Evolutionary conservation across 1,284 basidiomycete species (phyloP), one percentile per base, ranked within the genome.

Genomic region (Chalciporus sp.): DNA sequence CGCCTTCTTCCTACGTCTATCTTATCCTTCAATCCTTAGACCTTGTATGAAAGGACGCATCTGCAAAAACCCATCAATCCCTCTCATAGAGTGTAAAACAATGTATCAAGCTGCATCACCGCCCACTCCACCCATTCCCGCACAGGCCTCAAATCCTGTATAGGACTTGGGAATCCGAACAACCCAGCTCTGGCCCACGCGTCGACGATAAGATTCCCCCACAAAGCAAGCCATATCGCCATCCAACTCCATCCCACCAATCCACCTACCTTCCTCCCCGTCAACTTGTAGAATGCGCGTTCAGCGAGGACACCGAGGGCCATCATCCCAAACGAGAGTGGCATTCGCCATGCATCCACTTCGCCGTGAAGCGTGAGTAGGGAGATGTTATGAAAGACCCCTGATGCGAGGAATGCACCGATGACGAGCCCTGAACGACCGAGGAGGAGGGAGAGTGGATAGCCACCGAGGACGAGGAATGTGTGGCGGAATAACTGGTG

Each of bases 371-470:
- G 76, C 0, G 79, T 77, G 74, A 80, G 78, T 42, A 83, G 56
- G 11, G 76, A 77, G 23, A 77, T 53, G 57, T 81, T 70, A 57
- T 88, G 85, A 27, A 84, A 59, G 0, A 82, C 42, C 1, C 75
- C 84, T 0, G 85, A 87, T 7, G 77, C 62, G 3, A 81, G 55
- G 64, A 87, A 88, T 0, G 76, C 74, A 10, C 83, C 84, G 5
- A 86, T 31, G 5, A 84, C 67, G 5, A 65, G 70, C 4, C 79
- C 82, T 1, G 63, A 42, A 9, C 74, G 74, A 5, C 83, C 83
- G 20, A 79, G 62, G 17, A 67, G n/a, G 1, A 52, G 19, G 27
- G 44, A 56, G 58, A 84, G 78, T 1, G 71, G 69, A 3, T 55
- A 53, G 4, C 61, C 63, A 10, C 70, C 73, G 2, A 28, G n/a